These are phyloP conservation scores for Auriscalpium microsporum DNA, from an alignment of 768 basidiomycete genomes.

Conservation along the genomic window DNA sequence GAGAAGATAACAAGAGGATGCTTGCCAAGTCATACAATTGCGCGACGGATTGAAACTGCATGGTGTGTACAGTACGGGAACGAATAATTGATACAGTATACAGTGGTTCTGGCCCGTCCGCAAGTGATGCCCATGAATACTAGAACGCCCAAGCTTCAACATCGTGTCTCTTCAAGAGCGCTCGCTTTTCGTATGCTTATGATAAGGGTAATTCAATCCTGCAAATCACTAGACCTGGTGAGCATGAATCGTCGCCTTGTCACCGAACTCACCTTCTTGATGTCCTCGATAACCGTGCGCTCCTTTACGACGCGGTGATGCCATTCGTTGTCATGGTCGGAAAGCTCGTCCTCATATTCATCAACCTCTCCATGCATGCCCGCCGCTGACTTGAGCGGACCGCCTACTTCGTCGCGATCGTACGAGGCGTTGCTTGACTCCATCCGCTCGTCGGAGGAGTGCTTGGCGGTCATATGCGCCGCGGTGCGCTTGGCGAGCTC, in stretches of 20 bases:
- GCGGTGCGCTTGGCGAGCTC: constrained; percentile 13
- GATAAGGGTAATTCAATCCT: no score
- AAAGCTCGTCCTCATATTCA: constrained; percentile 12
- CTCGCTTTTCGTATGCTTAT: no score
- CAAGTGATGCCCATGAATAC: no score
- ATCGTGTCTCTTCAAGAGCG: no score
- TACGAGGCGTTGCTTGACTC: neutral
- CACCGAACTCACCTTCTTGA: neutral
- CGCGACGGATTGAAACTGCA: no score
- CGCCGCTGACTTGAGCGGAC: constrained; percentile 8
- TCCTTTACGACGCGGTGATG: constrained; percentile 10
- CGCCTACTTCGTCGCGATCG: constrained; percentile 13
- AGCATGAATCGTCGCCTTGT: no score
- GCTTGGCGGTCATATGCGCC: constrained; percentile 4
- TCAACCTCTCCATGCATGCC: constrained; percentile 10
- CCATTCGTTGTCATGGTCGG: constrained; percentile 15
- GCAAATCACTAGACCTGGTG: no score
- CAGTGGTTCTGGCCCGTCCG: no score
- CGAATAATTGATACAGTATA: no score
- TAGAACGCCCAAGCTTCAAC: no score
- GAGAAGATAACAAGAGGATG: neutral
- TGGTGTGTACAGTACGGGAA: no score
- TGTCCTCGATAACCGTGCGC: neutral
- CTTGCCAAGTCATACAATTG: no score
- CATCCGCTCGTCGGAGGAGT: constrained; percentile 1